Base-by-base conservation (phyloP, 352 stramenopile species). In the Phytophthora hybrid region DNA sequence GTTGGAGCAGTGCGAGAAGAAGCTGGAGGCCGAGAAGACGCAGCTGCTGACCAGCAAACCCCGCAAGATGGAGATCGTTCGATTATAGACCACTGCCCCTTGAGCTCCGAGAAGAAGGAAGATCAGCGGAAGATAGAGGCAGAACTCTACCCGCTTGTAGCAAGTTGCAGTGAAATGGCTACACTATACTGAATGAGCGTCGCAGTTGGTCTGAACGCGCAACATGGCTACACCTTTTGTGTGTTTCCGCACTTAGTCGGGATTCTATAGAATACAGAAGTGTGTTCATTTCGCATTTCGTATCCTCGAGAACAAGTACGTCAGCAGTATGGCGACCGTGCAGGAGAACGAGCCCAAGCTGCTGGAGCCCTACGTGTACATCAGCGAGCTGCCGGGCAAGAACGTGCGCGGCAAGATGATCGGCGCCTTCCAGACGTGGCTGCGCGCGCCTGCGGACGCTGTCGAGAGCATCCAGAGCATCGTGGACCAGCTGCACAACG, bases 401-500 rank as follows among this genome's bases (percentile, higher is more conserved):
- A 94, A 97, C 76, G 88, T 98, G 39, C 90, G 92, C 56, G 82
- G 85, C 21, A 89, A 89, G 69, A 77, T 98, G 71, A 92, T 98
- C 46, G 87, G 97, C 73, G 91, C 91, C 47, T 98, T 98, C 78
- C 93, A 97, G 78, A 76, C 76, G 37, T 96, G 88, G 85, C 85
- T 97, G 21, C 47, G 71, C 26, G 89, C 91, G 55, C 91, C 91
- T 0, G 57, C 56, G 26, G 81, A 89, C 18, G 79, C 83, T 26
- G 80, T 97, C 11, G 77, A 83, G 19, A 73, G 69, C 59, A 98
- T 98, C 77, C 98, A 98, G 71, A 82, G 88, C 54, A 99, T 99
- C 71, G 89, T 99, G 52, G 94, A 96, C 52, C 91, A 96, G 80
- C 88, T 99, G 41, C 97, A 99, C 84, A 99, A 99, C 80, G 96